Evolutionary conservation across 768 basidiomycete species (phyloP).

Genomic region (Sporobolomyces phaffii): DNA sequence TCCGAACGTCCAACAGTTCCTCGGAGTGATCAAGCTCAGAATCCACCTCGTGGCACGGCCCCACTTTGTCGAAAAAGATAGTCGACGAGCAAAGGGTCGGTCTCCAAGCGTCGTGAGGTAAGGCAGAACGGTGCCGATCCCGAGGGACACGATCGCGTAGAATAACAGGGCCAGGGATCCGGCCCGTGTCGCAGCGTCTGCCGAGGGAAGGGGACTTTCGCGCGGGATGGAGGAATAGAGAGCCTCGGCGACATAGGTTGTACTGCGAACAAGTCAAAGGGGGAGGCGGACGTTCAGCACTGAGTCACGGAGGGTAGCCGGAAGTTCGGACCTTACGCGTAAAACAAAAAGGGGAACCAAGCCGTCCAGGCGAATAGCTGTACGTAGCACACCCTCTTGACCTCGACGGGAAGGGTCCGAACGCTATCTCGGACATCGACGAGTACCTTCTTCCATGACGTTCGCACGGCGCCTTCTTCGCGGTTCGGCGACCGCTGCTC

Average conservation of each 20-base stretch:
- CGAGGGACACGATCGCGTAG: constrained; percentile 64
- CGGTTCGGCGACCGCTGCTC: constrained; percentile 1
- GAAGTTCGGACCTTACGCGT: no score
- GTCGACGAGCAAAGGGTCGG: constrained; percentile 7
- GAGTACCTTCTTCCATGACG: neutral
- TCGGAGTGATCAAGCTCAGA: constrained; percentile 19
- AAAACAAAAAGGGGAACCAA: constrained; percentile 38
- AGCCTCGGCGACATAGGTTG: constrained; percentile 38
- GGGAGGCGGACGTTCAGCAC: no score
- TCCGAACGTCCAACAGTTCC: constrained; percentile 58
- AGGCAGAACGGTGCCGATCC: constrained; percentile 65
- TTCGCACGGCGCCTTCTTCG: neutral
- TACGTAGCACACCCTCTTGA: constrained; percentile 41
- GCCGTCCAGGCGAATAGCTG: constrained; percentile 41
- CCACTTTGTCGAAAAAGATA: constrained; percentile 19
- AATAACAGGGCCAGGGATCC: constrained; percentile 78
- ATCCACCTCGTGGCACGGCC: neutral
- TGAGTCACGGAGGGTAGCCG: no score
- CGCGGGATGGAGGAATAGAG: constrained; percentile 14
- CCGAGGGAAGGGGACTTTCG: constrained; percentile 36
- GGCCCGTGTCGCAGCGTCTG: constrained; percentile 66
- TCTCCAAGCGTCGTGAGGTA: constrained; percentile 49
- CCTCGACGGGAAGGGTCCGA: constrained; percentile 29
- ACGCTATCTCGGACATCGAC: constrained; percentile 48
- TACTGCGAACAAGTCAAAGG: no score